phyloP scores from a whole-genome alignment of 345 rosid genomes.

The Bruguiera parviflora region DNA sequence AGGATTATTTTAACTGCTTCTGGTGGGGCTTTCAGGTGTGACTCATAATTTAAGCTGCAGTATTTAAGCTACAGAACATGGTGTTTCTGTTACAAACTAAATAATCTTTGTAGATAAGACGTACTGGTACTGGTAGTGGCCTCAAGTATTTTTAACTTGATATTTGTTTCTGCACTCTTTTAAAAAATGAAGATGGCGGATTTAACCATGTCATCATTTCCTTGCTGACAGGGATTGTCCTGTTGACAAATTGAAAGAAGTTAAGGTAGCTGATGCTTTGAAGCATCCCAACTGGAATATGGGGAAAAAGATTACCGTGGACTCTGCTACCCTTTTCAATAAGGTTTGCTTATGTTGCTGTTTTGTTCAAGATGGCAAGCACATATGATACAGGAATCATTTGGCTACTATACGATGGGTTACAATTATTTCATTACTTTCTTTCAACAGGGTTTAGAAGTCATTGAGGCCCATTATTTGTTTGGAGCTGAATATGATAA shows the following conservation, averaged over 20 bases:
- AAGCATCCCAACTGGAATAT: conserved; percentile 96
- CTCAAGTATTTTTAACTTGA: not conserved
- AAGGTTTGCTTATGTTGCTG: conserved; percentile 47
- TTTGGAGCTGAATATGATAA: conserved; percentile 87
- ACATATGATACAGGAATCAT: not conserved
- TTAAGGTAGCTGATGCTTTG: conserved; percentile 89
- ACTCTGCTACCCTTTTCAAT: conserved; percentile 96
- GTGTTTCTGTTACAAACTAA: too few species aligned
- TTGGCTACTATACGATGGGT: not conserved
- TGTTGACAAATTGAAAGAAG: conserved; percentile 86
- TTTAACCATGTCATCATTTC: conserved; percentile 22
- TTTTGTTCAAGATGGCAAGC: not conserved
- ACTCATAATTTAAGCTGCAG: conserved; percentile 18
- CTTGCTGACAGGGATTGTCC: conserved; percentile 67
- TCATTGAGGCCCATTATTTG: conserved; percentile 95
- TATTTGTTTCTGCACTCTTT: not conserved
- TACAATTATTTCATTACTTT: conserved; percentile 6
- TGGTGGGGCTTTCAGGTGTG: conserved; percentile 97
- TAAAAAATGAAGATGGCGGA: not conserved
- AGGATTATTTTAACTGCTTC: conserved; percentile 90
- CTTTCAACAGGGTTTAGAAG: conserved; percentile 76
- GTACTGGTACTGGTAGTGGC: too few species aligned
- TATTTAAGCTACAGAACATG: conserved; percentile 14
- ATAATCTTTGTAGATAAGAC: too few species aligned
- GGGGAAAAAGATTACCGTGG: conserved; percentile 97